Base-by-base conservation (phyloP, 306 rosid species). In the Cicer bijugum region DNA sequence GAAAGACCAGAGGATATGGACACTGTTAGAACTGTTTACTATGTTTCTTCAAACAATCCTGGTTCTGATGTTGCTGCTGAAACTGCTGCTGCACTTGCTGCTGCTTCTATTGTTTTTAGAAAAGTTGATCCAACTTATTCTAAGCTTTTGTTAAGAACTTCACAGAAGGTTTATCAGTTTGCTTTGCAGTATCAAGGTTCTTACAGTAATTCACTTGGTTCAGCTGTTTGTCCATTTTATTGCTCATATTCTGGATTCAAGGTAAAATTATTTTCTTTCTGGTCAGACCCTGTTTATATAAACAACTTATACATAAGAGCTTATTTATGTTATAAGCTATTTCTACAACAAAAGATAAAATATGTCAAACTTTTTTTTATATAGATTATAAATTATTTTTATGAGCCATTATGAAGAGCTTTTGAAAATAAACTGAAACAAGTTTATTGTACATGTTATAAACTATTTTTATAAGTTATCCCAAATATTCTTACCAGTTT, bases 1-100 rank as follows among this genome's bases (percentile, higher is more conserved):
- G 98, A 89, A 47, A 86, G 98, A 51, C 97, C 98, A 1, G 98
- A 93, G 75, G 97, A 93, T 75, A 93, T 93, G 97, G 86, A 85
- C 81, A 88, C 96, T 0, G 68, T 14, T 0, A 85, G 98, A 12
- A 61, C 90, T 0, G 91, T 91, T 0, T 91, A 88, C 40, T 91
- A 82, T 28, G 90, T 94, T 53, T 91, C 98, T 1, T 69, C 87
- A 1, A 28, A 64, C 12, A 86, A 81, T 20, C 97, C 97, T 0
- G 97, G 98, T 23, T 94, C 98, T 0, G 98, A 94, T 19, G 97
- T 91, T 1, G 98, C 98, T 2, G 97, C 86, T 48, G 98, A 94
- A 84, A 94, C 96, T 0, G 92, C 95, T 0, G 97, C 98, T 1
- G 98, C 98, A 1, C 78, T 94, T 15, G 95, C 97, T 5, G 90